These are phyloP conservation scores for Ambrosiella cleistominuta DNA, from an alignment of 2,329 filamentous ascomycete species.

Conservation along the genomic window DNA sequence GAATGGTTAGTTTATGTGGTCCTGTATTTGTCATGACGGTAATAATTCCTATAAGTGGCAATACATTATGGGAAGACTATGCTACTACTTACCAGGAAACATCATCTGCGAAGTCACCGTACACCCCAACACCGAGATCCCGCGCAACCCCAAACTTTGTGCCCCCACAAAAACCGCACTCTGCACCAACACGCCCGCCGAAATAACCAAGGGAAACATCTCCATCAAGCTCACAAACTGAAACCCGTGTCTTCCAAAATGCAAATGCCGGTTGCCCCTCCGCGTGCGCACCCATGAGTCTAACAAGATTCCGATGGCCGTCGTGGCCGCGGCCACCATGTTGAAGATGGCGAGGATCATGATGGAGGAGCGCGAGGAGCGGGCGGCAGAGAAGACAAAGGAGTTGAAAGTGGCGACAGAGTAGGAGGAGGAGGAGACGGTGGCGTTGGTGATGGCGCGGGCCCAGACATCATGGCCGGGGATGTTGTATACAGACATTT, in stretches of 20 bases:
- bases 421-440: constrained; percentile 18
- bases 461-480: constrained; percentile 4
- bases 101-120: constrained; percentile 36
- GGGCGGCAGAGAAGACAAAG: constrained; percentile 34
- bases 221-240: constrained; percentile 30
- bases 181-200: constrained; percentile 39
- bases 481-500: constrained; percentile 4
- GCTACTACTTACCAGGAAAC: constrained; percentile 34
- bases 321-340: constrained; percentile 37
- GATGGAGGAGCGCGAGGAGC: constrained; percentile 42
- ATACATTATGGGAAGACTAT: not conserved
- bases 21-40: not conserved
- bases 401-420: constrained; percentile 27
- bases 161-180: constrained; percentile 38
- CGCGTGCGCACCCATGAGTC: constrained; percentile 33
- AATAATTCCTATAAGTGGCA: not conserved
- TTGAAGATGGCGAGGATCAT: constrained; percentile 46
- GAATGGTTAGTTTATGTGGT: not conserved
- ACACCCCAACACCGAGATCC: constrained; percentile 34
- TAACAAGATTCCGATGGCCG: constrained; percentile 37
- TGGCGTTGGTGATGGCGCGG: constrained; percentile 3
- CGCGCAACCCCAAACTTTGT: constrained; percentile 36
- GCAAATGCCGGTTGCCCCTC: constrained; percentile 24
- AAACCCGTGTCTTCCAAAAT: constrained; percentile 20
- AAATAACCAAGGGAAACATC: constrained; percentile 37